Conservation (phyloP, 2,329 filamentous ascomycete species). For the Ophiostoma ips region DNA sequence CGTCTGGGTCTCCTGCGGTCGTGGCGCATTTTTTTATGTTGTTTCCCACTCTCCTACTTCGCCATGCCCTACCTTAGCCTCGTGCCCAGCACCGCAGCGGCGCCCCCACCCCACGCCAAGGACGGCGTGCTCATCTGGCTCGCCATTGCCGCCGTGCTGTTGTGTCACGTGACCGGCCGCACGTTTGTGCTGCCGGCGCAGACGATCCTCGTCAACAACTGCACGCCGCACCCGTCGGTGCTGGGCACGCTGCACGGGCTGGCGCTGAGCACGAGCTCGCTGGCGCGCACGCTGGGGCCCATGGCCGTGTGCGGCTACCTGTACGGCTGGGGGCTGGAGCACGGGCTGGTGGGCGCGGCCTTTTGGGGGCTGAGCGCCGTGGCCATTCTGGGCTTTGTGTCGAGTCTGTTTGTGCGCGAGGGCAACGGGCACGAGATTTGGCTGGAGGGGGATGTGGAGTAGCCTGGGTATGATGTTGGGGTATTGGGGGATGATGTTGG, state of each 20-base stretch:
- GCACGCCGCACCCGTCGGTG: slow-evolving; percentile 41
- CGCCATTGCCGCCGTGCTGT: slow-evolving; percentile 46
- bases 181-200: slow-evolving; percentile 52
- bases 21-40: slow-evolving; percentile 53
- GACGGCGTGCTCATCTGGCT: slow-evolving; percentile 48
- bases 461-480: no score
- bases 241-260: slow-evolving; percentile 43
- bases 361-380: slow-evolving; percentile 42
- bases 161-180: slow-evolving; percentile 56
- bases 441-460: slow-evolving; percentile 46
- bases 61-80: slow-evolving; percentile 58
- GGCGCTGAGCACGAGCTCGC: slow-evolving; percentile 43
- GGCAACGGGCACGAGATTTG: slow-evolving; percentile 52
- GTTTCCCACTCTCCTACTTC: slow-evolving; percentile 58
- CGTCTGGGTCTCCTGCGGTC: slow-evolving; percentile 53
- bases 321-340: slow-evolving; percentile 44
- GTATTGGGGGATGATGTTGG: slow-evolving; percentile 5
- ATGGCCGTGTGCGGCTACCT: slow-evolving; percentile 40
- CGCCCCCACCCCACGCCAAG: slow-evolving; percentile 35
- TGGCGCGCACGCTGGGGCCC: slow-evolving; percentile 46
- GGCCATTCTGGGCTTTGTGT: slow-evolving; percentile 33
- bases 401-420: slow-evolving; percentile 40
- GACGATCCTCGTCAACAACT: slow-evolving; percentile 47
- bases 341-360: slow-evolving; percentile 42
- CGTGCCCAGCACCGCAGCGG: slow-evolving; percentile 43